Conservation (phyloP, 139 green algal genomes). For the Chlamydomonas eustigma region DNA sequence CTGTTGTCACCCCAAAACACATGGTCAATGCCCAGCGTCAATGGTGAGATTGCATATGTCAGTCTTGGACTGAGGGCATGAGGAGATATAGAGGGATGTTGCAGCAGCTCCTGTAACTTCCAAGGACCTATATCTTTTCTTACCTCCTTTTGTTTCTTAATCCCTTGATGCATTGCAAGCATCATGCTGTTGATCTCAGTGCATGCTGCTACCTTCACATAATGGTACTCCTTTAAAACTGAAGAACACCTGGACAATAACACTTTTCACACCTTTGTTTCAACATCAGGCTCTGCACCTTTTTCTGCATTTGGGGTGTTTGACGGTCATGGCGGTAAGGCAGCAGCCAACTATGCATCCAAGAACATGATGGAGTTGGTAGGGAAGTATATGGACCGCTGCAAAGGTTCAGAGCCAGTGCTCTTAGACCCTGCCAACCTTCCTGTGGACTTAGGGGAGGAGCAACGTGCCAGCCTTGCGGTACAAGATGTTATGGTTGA, state of each 20-base stretch:
- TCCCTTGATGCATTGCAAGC: too few species aligned
- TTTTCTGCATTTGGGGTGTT: conserved; percentile 57
- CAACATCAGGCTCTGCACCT: conserved; percentile 6
- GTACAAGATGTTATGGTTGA: conserved; percentile 41
- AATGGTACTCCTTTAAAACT: too few species aligned
- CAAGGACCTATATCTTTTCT: too few species aligned
- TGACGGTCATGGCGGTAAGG: conserved; percentile 50
- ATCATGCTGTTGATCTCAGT: too few species aligned
- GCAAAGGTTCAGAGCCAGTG: neutral
- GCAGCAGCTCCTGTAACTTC: too few species aligned
- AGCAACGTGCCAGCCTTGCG: conserved; percentile 15
- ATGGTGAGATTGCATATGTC: too few species aligned
- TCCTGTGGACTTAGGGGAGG: neutral
- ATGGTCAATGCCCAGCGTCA: neutral
- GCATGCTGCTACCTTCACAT: too few species aligned
- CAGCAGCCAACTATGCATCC: conserved; percentile 8
- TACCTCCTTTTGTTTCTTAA: too few species aligned
- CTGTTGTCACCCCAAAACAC: neutral
- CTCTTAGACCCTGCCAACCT: neutral
- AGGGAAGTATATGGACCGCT: conserved; percentile 23
- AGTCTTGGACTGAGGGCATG: too few species aligned
- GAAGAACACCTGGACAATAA: too few species aligned
- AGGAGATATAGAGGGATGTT: too few species aligned
- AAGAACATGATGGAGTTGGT: conserved; percentile 45
- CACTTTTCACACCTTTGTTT: neutral